A percentile compares a stretch with the other conserved stretches of the same genome.
Conservation (phyloP, 768 basidiomycete species). For the Boletus subparvulus region DNA sequence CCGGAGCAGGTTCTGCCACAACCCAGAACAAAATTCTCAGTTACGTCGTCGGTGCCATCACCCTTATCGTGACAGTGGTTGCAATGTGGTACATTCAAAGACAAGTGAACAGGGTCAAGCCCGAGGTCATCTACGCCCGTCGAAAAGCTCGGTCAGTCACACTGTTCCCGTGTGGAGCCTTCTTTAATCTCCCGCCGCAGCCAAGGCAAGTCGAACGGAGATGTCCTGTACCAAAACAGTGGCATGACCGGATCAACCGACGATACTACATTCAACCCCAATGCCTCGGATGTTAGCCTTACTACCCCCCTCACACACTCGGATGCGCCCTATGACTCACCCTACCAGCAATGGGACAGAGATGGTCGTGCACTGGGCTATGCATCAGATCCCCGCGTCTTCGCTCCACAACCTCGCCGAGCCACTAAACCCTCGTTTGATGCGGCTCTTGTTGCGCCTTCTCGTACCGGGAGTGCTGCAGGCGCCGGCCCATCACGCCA, state of each 20-base stretch:
- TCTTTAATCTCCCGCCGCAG: conserved; percentile 32
- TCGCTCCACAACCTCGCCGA: conserved; percentile 51
- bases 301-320: conserved; percentile 24
- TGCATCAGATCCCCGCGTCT: conserved; percentile 42
- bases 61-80: conserved; percentile 65
- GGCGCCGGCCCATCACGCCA: conserved; percentile 16
- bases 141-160: conserved; percentile 63
- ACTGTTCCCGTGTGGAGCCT: neutral
- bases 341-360: conserved; percentile 54
- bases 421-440: conserved; percentile 15
- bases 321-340: conserved; percentile 31
- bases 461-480: conserved; percentile 14
- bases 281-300: conserved; percentile 44
- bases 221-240: conserved; percentile 30
- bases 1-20: conserved; percentile 18
- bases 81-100: conserved; percentile 85
- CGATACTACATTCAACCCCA: conserved; percentile 37
- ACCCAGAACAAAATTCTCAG: conserved; percentile 63
- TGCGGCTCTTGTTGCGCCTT: conserved; percentile 6
- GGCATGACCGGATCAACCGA: conserved; percentile 31
- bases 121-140: conserved; percentile 62
- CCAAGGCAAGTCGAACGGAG: conserved; percentile 50
- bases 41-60: conserved; percentile 64
- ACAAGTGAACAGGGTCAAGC: conserved; percentile 68
- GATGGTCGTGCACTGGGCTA: conserved; percentile 50